phyloP scores from a whole-genome alignment of 176 grass and related monocot species.

The Dendrocalamus sinicus region DNA sequence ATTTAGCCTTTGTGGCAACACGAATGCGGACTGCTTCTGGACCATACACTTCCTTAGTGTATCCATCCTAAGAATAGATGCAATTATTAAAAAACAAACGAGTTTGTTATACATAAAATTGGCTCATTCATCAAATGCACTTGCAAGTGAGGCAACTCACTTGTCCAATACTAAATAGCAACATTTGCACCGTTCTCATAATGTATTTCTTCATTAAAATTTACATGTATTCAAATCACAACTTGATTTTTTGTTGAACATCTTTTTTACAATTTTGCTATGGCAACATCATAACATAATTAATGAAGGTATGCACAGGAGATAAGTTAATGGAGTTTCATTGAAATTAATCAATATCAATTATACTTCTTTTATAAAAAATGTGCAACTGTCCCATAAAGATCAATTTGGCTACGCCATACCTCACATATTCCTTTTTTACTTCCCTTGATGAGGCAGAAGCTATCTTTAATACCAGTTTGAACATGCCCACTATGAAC shows the following conservation, averaged over 20 bases:
- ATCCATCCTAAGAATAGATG: slow-evolving; percentile 69
- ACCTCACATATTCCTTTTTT: slow-evolving; percentile 85
- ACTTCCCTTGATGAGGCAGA: slow-evolving; percentile 59
- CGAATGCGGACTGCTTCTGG: slow-evolving; percentile 58
- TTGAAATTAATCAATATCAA: slow-evolving; percentile 4
- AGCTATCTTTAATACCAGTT: slow-evolving; percentile 67
- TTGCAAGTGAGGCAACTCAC: neutral
- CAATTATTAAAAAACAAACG: neutral
- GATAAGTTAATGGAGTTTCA: slow-evolving; percentile 5
- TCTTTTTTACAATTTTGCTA: neutral
- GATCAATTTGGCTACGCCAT: slow-evolving; percentile 32
- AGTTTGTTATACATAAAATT: slow-evolving; percentile 10
- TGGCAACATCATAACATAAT: neutral
- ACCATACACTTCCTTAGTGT: slow-evolving; percentile 75
- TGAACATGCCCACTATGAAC: slow-evolving; percentile 94
- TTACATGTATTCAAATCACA: neutral
- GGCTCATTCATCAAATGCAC: neutral
- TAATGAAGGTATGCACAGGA: neutral
- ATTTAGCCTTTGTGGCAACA: slow-evolving; percentile 74
- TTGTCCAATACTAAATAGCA: slow-evolving; percentile 9
- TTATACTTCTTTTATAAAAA: neutral
- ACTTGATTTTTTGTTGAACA: neutral
- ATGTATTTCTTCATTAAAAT: slow-evolving; percentile 4
- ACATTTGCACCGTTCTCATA: neutral
- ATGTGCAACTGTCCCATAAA: neutral